Base-by-base conservation (phyloP, 2,329 filamentous ascomycete genomes). In the Cercospora zeina region DNA sequence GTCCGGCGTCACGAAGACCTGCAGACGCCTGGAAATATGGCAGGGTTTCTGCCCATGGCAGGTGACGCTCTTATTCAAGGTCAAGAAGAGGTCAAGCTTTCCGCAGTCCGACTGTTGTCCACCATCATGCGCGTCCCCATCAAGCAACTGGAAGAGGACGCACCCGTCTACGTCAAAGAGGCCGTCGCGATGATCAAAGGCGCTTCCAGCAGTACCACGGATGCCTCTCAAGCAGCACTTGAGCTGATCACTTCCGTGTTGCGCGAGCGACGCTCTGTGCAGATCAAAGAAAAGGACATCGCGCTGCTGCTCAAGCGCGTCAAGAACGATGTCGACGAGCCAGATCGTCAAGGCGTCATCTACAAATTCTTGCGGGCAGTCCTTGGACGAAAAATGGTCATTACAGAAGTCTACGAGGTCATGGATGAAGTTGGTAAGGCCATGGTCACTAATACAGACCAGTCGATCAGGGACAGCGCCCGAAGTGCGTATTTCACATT, bases 401-500 rank as follows among this genome's bases (percentile, higher is more conserved):
- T 96, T 7, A 88, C 93, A 0, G 84, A 89, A 45, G 87, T 99
- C 31, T 99, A 99, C 73, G 93, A 97, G 72, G 88, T 89, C 8
- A 84, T 97, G 66, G 95, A 99, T 74, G 88, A 92, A 70, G 88
- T 96, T 31, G 91, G 91, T 51, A 88, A 85, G 3, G 89, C 97
- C 74, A 97, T 97, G 93, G 89, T 99, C 61, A 96, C 90, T 49
- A 97, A 97, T 73, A 91, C 96, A 65, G 93, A 96, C 69, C 89
- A 89, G 69, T 87, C 89, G 67, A 93, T 93, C 2, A 86, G 95
- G 57, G 91, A 97, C 74, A 81, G 96, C 37, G 93, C 93, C 13
- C 85, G 95, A 61, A 91, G 91, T 19, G 89, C 91, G 13, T 99
- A 96, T 76, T 89, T 96, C 75, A 91, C 97, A 68, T 99, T 99